Evolutionary conservation across 2,329 filamentous ascomycete genomes (phyloP).

Genomic region (Paramyrothecium sp.): DNA sequence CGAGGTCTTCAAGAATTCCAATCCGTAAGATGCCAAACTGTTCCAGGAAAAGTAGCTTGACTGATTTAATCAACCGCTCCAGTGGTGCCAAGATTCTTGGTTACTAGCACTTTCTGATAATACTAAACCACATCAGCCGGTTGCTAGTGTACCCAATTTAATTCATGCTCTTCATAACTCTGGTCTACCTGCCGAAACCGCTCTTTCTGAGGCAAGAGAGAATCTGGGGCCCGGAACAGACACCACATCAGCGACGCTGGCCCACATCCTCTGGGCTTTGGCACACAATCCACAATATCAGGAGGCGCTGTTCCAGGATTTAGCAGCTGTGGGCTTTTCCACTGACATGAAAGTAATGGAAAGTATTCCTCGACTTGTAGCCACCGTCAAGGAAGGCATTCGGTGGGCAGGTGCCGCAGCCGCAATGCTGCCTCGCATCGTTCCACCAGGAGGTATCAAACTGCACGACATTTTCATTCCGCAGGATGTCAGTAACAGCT

Average conservation of each 20-base stretch:
- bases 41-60: neutral
- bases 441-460: constrained; percentile 17
- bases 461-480: constrained; percentile 18
- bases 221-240: constrained; percentile 28
- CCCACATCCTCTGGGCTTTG: constrained; percentile 26
- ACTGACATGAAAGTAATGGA: constrained; percentile 20
- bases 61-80: neutral
- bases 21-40: constrained; percentile 1
- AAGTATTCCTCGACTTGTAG: constrained; percentile 14
- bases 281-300: constrained; percentile 21
- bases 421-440: constrained; percentile 23
- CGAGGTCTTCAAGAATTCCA: constrained; percentile 8
- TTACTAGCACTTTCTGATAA: neutral
- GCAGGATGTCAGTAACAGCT: constrained; percentile 12
- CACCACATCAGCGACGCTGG: constrained; percentile 26
- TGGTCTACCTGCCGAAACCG: constrained; percentile 18
- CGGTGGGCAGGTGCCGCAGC: constrained; percentile 23
- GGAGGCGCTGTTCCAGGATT: constrained; percentile 16
- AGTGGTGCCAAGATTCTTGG: constrained; percentile 9
- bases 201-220: constrained; percentile 25
- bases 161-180: constrained; percentile 16
- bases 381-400: constrained; percentile 24
- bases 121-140: neutral
- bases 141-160: constrained; percentile 9
- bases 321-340: constrained; percentile 14